Conservation (phyloP, 2,329 filamentous ascomycete species). For the Lecanosticta acicola region DNA sequence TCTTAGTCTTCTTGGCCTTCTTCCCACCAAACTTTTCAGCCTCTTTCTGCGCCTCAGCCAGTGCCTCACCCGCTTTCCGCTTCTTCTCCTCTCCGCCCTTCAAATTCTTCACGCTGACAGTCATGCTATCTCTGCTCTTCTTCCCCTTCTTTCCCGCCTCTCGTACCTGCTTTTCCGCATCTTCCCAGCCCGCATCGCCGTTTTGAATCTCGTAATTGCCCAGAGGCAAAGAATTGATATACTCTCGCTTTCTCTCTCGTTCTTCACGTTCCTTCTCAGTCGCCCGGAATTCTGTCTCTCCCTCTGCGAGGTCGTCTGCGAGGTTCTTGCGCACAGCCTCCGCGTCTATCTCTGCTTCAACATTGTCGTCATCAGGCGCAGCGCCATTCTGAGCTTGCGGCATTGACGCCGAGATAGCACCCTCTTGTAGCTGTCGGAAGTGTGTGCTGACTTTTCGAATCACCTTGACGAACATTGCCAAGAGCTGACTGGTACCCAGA, state of each 20-base stretch:
- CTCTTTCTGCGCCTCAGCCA: conserved; percentile 34
- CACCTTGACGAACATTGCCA: conserved; percentile 97
- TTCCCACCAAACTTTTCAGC: conserved; percentile 28
- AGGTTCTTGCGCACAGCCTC: conserved; percentile 53
- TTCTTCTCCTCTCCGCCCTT: conserved; percentile 27
- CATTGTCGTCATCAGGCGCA: conserved; percentile 20
- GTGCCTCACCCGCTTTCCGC: conserved; percentile 34
- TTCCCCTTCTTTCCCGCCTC: conserved; percentile 38
- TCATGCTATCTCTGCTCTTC: conserved; percentile 49
- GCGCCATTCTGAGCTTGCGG: conserved; percentile 39
- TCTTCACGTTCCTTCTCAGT: conserved; percentile 51
- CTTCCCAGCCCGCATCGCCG: conserved; percentile 49
- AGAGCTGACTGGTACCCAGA: conserved; percentile 68
- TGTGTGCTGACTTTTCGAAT: conserved; percentile 77
- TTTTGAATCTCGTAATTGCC: conserved; percentile 65
- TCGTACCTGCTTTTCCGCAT: conserved; percentile 68
- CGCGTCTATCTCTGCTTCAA: conserved; percentile 42
- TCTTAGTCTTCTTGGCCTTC: conserved; percentile 28
- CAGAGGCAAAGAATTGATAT: conserved; percentile 85
- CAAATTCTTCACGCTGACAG: conserved; percentile 60
- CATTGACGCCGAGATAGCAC: conserved; percentile 51
- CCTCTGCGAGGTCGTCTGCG: conserved; percentile 78
- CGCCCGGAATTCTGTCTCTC: conserved; percentile 63
- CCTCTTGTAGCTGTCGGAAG: conserved; percentile 69
- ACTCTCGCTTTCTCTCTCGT: conserved; percentile 72